phyloP scores from a whole-genome alignment of 768 basidiomycete species.

The Megacollybia marginata region DNA sequence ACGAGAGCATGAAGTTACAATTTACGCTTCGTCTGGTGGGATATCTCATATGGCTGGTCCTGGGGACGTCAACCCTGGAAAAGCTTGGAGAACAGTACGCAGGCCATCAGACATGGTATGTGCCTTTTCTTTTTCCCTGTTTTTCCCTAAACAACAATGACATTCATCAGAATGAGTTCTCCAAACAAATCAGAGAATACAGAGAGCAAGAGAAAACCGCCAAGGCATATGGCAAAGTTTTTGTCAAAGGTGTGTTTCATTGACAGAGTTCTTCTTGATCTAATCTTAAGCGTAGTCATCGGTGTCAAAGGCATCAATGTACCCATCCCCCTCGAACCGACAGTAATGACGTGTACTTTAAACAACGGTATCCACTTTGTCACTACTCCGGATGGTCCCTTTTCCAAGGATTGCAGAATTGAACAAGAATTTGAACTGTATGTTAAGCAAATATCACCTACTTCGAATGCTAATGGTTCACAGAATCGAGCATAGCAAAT shows the following conservation, averaged over 20 bases:
- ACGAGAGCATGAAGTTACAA: conserved; percentile 65
- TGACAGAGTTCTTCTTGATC: neutral
- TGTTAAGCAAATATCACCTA: conserved; percentile 19
- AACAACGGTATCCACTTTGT: conserved; percentile 98
- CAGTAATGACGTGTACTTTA: conserved; percentile 75
- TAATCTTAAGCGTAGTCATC: conserved; percentile 45
- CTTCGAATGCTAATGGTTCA: neutral
- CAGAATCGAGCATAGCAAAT: conserved; percentile 89
- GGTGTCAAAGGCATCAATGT: conserved; percentile 67
- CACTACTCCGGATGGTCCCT: conserved; percentile 72
- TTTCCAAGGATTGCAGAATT: conserved; percentile 54
- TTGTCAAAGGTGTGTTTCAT: conserved; percentile 68
- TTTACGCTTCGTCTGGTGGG: conserved; percentile 77
- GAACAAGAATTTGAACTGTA: conserved; percentile 91
- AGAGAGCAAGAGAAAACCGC: conserved; percentile 68
- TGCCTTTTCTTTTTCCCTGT: conserved; percentile 23
- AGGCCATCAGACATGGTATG: conserved; percentile 92
- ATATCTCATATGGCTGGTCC: conserved; percentile 65
- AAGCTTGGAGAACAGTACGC: conserved; percentile 82
- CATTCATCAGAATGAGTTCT: conserved; percentile 77
- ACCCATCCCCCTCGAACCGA: conserved; percentile 72
- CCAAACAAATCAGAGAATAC: conserved; percentile 81
- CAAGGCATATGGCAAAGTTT: conserved; percentile 87
- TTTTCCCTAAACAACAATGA: conserved; percentile 4
- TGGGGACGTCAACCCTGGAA: conserved; percentile 77